Base-by-base conservation (phyloP, 352 stramenopile species). In the Phytophthora macrochlamydospora region DNA sequence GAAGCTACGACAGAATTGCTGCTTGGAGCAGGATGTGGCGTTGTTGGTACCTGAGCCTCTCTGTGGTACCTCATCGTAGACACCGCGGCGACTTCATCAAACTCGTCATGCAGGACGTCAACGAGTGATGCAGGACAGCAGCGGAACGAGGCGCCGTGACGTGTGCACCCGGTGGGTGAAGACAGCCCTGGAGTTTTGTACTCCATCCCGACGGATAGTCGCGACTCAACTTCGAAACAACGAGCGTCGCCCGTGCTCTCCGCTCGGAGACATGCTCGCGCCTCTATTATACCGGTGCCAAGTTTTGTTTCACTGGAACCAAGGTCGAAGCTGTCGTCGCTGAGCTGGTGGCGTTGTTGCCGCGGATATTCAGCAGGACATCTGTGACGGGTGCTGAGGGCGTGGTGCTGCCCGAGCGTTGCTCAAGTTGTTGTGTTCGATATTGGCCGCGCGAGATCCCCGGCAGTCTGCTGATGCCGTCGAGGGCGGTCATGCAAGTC, bases 211-310 rank as follows among this genome's bases (percentile, higher is more conserved):
- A 52, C 46, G 46, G 35, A 40, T 40, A 40, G 35, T 40, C 35
- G 35, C 35, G 35, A 11, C 35, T 6, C 35, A 40, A 40, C 35
- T 33, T 18, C 11, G 24, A 33, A 24, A 37, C 18, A 37, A 7
- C n/a, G 48, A 44, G 55, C 9, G 18, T 46, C 35, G 63, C 51
- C 56, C 51, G 32, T 53, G 53, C 65, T 72, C 65, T 72, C 45
- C 48, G 13, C 65, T 12, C 28, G 59, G 59, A 49, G 65, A 72
- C 65, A 68, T 64, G 54, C 7, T 31, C 59, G 35, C 42, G 24
- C 7, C 46, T 5, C 12, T 42, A 24, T 24, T 24, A 0, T 24
- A 38, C 14, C 31, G 48, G 35, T 33, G 42, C 9, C 31, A 32
- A 40, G 6, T 6, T 11, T 6, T 46, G 37, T 51, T 45, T 42